These are phyloP conservation scores for Kwoniella mangroviensis DNA, from an alignment of 768 basidiomycete species.

Conservation along the genomic window DNA sequence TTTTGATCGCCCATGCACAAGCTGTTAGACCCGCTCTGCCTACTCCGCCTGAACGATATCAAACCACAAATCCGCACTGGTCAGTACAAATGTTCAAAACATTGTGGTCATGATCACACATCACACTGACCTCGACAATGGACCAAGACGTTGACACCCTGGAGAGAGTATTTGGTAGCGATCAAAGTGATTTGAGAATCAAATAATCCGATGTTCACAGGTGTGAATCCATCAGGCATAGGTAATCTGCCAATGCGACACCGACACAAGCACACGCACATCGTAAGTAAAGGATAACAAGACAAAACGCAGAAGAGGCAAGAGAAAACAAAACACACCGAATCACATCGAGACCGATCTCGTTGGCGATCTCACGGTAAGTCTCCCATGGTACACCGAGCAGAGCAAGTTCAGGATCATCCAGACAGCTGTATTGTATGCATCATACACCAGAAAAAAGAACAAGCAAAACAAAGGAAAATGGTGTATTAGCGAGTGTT, in stretches of 20 bases:
- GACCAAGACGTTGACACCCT: constrained; percentile 72
- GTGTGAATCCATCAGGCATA: constrained; percentile 86
- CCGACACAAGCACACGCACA: constrained; percentile 16
- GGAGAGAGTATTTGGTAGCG: constrained; percentile 73
- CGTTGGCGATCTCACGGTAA: constrained; percentile 69
- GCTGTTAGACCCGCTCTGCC: constrained; percentile 91
- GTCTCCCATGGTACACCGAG: constrained; percentile 85
- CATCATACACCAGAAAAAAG: constrained; percentile 1
- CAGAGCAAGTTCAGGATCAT: constrained; percentile 79
- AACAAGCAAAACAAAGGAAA: constrained; percentile 14
- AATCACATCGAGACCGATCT: constrained; percentile 76
- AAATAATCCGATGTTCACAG: constrained; percentile 65
- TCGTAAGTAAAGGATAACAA: constrained; percentile 5
- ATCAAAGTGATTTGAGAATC: constrained; percentile 71
- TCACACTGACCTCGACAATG: constrained; percentile 75
- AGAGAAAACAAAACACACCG: constrained; percentile 61
- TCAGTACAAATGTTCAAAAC: neutral
- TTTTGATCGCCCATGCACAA: constrained; percentile 87
- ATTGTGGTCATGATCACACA: neutral
- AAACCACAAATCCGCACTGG: neutral
- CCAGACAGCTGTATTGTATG: constrained; percentile 68
- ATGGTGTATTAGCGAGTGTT: neutral
- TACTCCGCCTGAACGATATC: constrained; percentile 65
- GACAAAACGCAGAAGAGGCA: neutral
- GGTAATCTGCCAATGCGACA: constrained; percentile 66